Percentiles rank a stretch among this genome's conserved stretches.
Evolutionary conservation across 345 rosid genomes (phyloP).

Genomic region (Ceriops zippeliana): DNA sequence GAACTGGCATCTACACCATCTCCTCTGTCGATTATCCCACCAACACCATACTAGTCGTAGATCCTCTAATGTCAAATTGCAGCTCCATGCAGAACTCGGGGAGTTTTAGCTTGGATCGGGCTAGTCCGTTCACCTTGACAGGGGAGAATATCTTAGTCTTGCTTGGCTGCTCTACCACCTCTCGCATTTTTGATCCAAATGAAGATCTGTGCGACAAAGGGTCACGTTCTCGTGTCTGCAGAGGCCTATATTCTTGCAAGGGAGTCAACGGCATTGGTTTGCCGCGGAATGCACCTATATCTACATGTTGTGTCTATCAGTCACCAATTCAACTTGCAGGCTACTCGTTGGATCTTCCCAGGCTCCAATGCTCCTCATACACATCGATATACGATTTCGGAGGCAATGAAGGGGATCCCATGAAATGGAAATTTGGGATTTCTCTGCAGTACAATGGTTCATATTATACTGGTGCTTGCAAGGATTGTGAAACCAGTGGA

Average conservation of each 20-base stretch:
- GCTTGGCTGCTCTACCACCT: slow-evolving; percentile 62
- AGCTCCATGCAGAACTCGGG: slow-evolving; percentile 64
- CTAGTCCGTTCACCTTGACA: slow-evolving; percentile 52
- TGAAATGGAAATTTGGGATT: slow-evolving; percentile 58
- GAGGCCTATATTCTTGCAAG: slow-evolving; percentile 60
- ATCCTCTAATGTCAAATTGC: slow-evolving; percentile 67
- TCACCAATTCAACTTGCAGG: slow-evolving; percentile 48
- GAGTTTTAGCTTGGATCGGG: slow-evolving; percentile 49
- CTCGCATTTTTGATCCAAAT: slow-evolving; percentile 54
- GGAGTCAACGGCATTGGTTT: slow-evolving; percentile 58
- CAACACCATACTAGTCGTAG: slow-evolving; percentile 37
- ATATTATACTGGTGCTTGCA: slow-evolving; percentile 33
- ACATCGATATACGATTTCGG: slow-evolving; percentile 52
- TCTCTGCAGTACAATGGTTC: slow-evolving; percentile 51
- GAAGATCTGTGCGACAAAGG: slow-evolving; percentile 53
- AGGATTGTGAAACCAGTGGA: slow-evolving; percentile 58
- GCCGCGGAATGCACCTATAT: slow-evolving; percentile 45
- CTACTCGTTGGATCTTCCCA: slow-evolving; percentile 54
- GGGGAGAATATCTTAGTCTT: slow-evolving; percentile 46
- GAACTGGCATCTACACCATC: slow-evolving; percentile 43
- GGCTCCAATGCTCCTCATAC: slow-evolving; percentile 63
- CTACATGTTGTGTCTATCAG: slow-evolving; percentile 60
- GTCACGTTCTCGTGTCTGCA: slow-evolving; percentile 53
- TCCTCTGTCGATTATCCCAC: slow-evolving; percentile 49
- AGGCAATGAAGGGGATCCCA: slow-evolving; percentile 52